phyloP scores from a whole-genome alignment of 441 rosid species.

The Pelargonium australe region DNA sequence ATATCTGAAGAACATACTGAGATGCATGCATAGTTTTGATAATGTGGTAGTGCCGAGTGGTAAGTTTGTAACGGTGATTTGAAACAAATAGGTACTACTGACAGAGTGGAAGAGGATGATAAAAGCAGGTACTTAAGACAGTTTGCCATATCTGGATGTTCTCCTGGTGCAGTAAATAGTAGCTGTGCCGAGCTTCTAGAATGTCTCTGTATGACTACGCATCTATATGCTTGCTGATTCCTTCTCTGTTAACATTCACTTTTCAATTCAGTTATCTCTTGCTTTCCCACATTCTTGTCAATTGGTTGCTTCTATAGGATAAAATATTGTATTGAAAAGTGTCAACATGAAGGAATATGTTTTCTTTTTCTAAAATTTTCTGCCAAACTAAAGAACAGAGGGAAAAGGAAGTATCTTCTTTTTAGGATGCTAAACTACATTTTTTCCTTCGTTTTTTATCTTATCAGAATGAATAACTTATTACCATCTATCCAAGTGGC shows the following conservation, averaged over 20 bases:
- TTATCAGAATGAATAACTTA: not conserved
- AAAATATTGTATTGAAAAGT: not conserved
- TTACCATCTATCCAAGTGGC: not conserved
- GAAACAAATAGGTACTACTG: not conserved
- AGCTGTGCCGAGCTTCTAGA: slow-evolving; percentile 9
- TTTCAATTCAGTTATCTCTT: too few species aligned
- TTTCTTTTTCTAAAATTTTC: too few species aligned
- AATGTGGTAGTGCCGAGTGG: too few species aligned
- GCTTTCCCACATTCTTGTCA: not conserved
- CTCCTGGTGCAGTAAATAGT: slow-evolving; percentile 3
- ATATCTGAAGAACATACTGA: too few species aligned
- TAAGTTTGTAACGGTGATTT: not conserved
- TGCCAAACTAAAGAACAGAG: too few species aligned
- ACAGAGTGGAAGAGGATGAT: slow-evolving; percentile 2
- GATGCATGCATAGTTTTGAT: too few species aligned
- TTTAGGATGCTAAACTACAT: not conserved
- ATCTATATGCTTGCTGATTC: slow-evolving; percentile 6
- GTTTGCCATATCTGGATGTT: slow-evolving; percentile 1
- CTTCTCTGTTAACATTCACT: not conserved
- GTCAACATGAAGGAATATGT: not conserved
- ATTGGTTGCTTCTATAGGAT: not conserved
- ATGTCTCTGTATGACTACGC: slow-evolving; percentile 9
- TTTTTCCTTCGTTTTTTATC: not conserved
- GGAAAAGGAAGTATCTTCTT: not conserved
- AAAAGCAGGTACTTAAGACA: slow-evolving; percentile 4